Evolutionary conservation across 352 stramenopile genomes (phyloP).

Genomic region (Halophytophthora polymorphica): DNA sequence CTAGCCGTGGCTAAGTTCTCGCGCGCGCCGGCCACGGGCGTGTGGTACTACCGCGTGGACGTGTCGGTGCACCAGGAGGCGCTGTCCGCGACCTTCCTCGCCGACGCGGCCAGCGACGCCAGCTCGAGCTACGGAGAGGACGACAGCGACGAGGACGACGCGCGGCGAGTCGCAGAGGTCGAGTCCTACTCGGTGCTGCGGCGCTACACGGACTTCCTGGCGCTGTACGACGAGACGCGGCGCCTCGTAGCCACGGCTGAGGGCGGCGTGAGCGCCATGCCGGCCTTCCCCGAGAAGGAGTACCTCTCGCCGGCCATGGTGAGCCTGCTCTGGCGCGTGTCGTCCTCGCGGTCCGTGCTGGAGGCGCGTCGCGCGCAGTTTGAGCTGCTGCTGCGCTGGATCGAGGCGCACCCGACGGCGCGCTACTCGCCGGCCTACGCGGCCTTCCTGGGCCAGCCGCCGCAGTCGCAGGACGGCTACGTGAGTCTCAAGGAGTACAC

Average conservation of each 20-base stretch:
- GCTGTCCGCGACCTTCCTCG: conserved; percentile 15
- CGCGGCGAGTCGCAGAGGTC: conserved; percentile 16
- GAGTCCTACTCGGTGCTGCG: conserved; percentile 61
- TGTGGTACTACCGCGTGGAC: conserved; percentile 76
- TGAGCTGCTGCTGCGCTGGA: conserved; percentile 51
- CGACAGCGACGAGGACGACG: conserved; percentile 8
- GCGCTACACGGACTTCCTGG: conserved; percentile 65
- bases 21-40: conserved; percentile 32
- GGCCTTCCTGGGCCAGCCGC: conserved; percentile 56
- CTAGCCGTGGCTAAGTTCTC: conserved; percentile 55
- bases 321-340: conserved; percentile 44
- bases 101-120: conserved; percentile 11
- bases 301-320: conserved; percentile 44
- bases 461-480: conserved; percentile 57
- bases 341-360: conserved; percentile 41
- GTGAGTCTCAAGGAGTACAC: conserved; percentile 76
- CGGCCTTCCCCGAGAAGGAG: conserved; percentile 58
- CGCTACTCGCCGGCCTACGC: conserved; percentile 33
- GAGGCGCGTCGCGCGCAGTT: conserved; percentile 54
- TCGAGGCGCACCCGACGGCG: conserved; percentile 47
- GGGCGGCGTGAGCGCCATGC: conserved; percentile 13
- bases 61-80: conserved; percentile 30
- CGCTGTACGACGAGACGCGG: conserved; percentile 47
- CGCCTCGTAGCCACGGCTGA: conserved; percentile 17
- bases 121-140: conserved; percentile 20